A percentile compares a stretch with the other conserved stretches of the same genome.
These are phyloP conservation scores for Vitis amurensis DNA, from an alignment of 164 flowering plant genomes.

Conservation along the genomic window DNA sequence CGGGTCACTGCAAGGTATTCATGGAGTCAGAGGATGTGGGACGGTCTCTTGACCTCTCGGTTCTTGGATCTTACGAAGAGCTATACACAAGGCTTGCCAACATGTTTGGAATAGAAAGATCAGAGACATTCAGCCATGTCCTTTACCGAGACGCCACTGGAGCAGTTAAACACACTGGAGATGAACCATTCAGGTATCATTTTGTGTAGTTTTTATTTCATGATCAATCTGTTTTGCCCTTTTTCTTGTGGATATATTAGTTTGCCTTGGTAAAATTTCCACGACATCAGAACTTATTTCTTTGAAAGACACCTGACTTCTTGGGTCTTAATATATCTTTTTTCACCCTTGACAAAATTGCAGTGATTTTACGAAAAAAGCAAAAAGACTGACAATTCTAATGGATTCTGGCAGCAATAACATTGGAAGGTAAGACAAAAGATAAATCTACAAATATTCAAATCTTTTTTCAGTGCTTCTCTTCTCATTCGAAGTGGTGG, in stretches of 20 bases:
- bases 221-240: neutral
- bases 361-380: conserved; percentile 60
- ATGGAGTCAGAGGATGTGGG: conserved; percentile 85
- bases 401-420: conserved; percentile 41
- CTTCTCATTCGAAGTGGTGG: neutral
- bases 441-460: neutral
- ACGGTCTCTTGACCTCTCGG: conserved; percentile 72
- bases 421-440: conserved; percentile 37
- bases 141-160: conserved; percentile 62
- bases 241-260: neutral
- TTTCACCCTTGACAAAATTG: conserved; percentile 13
- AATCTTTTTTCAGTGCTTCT: neutral
- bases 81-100: conserved; percentile 54
- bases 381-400: conserved; percentile 56
- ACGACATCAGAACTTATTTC: neutral
- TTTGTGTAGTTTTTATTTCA: neutral
- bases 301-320: neutral
- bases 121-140: conserved; percentile 46
- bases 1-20: conserved; percentile 77
- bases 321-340: neutral
- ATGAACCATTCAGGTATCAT: conserved; percentile 74
- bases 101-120: conserved; percentile 63
- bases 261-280: neutral
- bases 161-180: conserved; percentile 61
- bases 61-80: conserved; percentile 76